phyloP scores from a whole-genome alignment of 1,284 basidiomycete species.

The Cystobasidium sp. region DNA sequence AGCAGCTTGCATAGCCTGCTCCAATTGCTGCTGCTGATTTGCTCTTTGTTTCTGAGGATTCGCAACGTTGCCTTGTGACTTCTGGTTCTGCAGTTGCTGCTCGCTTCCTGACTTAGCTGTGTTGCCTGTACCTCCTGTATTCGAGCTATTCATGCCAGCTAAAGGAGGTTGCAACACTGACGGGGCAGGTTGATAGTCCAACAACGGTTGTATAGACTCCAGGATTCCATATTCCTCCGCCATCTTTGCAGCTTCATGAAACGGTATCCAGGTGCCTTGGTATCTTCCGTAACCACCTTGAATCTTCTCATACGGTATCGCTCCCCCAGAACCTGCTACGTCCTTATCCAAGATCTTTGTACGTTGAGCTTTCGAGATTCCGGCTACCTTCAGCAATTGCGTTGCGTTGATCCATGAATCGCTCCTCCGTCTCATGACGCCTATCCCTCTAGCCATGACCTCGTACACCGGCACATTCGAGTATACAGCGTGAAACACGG shows the following conservation, averaged over 20 bases:
- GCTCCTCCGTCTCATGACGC: slow-evolving; percentile 92
- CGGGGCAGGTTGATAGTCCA: slow-evolving; percentile 76
- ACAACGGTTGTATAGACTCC: slow-evolving; percentile 79
- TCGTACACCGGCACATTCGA: slow-evolving; percentile 60
- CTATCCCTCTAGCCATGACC: slow-evolving; percentile 86
- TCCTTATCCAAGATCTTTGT: slow-evolving; percentile 99
- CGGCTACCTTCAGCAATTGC: slow-evolving; percentile 98
- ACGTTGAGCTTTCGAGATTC: slow-evolving; percentile 92
- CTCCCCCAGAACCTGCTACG: slow-evolving; percentile 73
- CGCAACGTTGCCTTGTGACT: slow-evolving; percentile 14
- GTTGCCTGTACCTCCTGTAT: neutral
- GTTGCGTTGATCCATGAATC: slow-evolving; percentile 96
- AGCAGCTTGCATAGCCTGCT: slow-evolving; percentile 10
- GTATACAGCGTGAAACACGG: slow-evolving; percentile 54
- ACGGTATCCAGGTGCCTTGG: slow-evolving; percentile 98
- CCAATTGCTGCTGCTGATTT: slow-evolving; percentile 27
- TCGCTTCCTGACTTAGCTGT: neutral
- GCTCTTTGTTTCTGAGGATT: slow-evolving; percentile 21
- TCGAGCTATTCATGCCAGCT: slow-evolving; percentile 26
- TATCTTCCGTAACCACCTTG: slow-evolving; percentile 99
- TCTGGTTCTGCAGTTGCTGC: neutral
- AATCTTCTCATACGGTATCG: slow-evolving; percentile 88
- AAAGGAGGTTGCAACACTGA: slow-evolving; percentile 51
- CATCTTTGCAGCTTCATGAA: slow-evolving; percentile 85
- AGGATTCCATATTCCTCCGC: slow-evolving; percentile 88